Evolutionary conservation across 306 rosid species (phyloP).

Genomic region (Glycine tomentella): DNA sequence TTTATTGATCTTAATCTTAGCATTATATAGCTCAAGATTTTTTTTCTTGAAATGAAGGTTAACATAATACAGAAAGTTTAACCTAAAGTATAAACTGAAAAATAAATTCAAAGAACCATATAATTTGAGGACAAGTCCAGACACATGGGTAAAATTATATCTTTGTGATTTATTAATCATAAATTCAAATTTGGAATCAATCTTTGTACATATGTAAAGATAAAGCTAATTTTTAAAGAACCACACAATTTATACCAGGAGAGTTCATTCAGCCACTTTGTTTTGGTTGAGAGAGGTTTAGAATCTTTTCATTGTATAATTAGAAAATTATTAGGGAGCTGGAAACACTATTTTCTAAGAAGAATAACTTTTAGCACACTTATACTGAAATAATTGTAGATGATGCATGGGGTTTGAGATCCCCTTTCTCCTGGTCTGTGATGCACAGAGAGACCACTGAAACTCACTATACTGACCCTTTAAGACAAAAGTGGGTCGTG

Average conservation of each 20-base stretch:
- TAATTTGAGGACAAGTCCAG: not conserved
- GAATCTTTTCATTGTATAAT: conserved; percentile 15
- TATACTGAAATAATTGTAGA: not conserved
- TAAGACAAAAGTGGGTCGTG: conserved; percentile 50
- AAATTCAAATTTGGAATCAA: too few relatives aligned
- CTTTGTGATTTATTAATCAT: too few relatives aligned
- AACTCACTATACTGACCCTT: conserved; percentile 51
- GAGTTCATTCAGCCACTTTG: too few relatives aligned
- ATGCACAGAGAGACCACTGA: not conserved
- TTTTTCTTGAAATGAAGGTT: too few relatives aligned
- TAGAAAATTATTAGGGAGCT: not conserved
- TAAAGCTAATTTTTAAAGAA: too few relatives aligned
- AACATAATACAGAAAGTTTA: too few relatives aligned
- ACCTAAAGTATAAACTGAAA: too few relatives aligned
- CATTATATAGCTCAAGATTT: not conserved
- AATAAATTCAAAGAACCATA: not conserved
- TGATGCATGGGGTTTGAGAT: conserved; percentile 5
- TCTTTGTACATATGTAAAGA: too few relatives aligned
- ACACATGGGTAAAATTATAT: too few relatives aligned
- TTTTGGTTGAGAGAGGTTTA: not conserved
- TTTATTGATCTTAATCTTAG: not conserved
- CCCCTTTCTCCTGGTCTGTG: conserved; percentile 36
- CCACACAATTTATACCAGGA: not conserved
- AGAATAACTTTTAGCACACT: not conserved
- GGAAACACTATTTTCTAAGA: not conserved